Conservation (phyloP, 805 yeast species). For the Dipodascopsis tothii region DNA sequence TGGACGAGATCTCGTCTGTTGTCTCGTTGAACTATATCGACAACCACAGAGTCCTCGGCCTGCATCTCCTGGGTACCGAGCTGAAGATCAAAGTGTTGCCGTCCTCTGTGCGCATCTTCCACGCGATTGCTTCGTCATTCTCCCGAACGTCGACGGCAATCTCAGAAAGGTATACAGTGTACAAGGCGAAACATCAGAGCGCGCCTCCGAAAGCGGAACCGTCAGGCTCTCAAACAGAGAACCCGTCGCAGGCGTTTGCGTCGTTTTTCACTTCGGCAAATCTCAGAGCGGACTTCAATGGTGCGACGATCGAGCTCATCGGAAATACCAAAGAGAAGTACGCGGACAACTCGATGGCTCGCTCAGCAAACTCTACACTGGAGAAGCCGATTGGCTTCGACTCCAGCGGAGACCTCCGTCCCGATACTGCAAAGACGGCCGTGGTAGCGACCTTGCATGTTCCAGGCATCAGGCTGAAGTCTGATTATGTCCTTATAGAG, state of each 20-base stretch:
- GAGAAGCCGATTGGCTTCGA: not conserved
- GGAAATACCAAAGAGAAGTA: slow-evolving; percentile 17
- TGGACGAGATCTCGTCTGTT: slow-evolving; percentile 10
- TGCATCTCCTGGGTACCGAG: slow-evolving; percentile 7
- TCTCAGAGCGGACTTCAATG: slow-evolving; percentile 14
- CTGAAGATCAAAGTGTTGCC: slow-evolving; percentile 11
- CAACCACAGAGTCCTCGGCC: slow-evolving; percentile 6
- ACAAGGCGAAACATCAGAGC: not conserved
- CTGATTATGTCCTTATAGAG: slow-evolving; percentile 9
- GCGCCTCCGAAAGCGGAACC: too few relatives aligned
- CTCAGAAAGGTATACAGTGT: not conserved
- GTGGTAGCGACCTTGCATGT: slow-evolving; percentile 21
- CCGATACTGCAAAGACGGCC: slow-evolving; percentile 1
- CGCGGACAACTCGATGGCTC: slow-evolving; percentile 11
- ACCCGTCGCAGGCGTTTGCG: not conserved
- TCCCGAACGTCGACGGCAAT: slow-evolving; percentile 4
- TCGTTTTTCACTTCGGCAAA: slow-evolving; percentile 8
- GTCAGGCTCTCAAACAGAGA: too few relatives aligned
- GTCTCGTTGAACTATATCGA: slow-evolving; percentile 10
- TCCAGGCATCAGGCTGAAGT: slow-evolving; percentile 21
- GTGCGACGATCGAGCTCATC: slow-evolving; percentile 15
- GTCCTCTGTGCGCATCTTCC: slow-evolving; percentile 6
- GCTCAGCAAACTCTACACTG: not conserved
- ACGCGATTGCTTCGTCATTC: slow-evolving; percentile 5
- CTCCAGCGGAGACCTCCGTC: not conserved